These are phyloP conservation scores for Aspergillus pseudoviridinutans DNA, from an alignment of 2,329 filamentous ascomycete genomes.

Conservation along the genomic window DNA sequence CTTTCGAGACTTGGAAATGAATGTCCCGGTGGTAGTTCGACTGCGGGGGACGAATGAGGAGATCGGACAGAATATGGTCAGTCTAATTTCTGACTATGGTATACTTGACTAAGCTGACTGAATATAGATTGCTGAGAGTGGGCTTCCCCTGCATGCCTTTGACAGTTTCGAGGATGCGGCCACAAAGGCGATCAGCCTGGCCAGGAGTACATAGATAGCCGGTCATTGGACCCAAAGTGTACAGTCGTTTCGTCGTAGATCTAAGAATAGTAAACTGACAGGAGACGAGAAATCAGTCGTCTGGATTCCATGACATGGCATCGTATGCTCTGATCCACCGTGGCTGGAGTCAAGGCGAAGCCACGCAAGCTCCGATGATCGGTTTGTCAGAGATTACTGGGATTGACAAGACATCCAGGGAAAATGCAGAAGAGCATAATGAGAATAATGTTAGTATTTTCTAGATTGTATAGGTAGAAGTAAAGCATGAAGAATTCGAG, in stretches of 20 bases:
- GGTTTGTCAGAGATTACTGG: neutral
- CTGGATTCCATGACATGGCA: neutral
- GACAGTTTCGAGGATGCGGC: slow-evolving; percentile 73
- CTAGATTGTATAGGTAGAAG: neutral
- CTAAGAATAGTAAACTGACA: neutral
- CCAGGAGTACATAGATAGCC: slow-evolving; percentile 17
- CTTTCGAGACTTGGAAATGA: slow-evolving; percentile 63
- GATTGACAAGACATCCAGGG: neutral
- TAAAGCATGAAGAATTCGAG: neutral
- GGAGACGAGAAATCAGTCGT: neutral
- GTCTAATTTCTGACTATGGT: slow-evolving; percentile 13
- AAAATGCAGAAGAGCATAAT: neutral
- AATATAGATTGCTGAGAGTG: slow-evolving; percentile 59
- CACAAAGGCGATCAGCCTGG: slow-evolving; percentile 60
- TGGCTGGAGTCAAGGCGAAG: neutral
- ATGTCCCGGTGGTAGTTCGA: slow-evolving; percentile 72
- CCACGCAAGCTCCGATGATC: neutral
- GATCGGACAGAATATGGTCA: slow-evolving; percentile 61
- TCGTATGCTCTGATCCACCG: neutral
- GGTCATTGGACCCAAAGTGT: too few species aligned
- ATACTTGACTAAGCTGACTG: slow-evolving; percentile 7
- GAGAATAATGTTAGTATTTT: neutral
- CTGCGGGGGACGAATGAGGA: slow-evolving; percentile 72
- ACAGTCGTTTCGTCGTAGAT: too few species aligned
- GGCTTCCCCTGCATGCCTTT: slow-evolving; percentile 64